Conservation (phyloP, 805 yeast species). For the Lachancea quebecensis region DNA sequence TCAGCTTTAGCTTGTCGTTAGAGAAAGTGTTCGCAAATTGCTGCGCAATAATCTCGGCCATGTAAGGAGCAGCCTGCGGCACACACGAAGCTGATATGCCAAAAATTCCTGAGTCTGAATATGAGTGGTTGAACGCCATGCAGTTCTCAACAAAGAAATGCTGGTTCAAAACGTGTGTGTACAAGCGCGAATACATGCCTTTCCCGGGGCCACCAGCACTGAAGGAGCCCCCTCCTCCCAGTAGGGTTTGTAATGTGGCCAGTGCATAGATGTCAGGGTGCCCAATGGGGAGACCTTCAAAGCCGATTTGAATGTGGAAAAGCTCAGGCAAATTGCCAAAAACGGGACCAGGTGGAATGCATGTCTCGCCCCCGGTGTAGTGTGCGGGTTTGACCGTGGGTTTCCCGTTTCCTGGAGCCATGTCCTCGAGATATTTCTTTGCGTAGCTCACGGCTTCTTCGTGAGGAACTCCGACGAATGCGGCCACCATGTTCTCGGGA, state of each 20-base stretch:
- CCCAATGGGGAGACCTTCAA: conserved; percentile 77
- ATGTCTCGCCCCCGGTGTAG: conserved; percentile 55
- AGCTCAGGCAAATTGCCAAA: conserved; percentile 68
- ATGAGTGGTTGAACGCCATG: conserved; percentile 80
- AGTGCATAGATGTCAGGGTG: conserved; percentile 85
- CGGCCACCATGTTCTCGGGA: conserved; percentile 78
- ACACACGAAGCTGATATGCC: conserved; percentile 81
- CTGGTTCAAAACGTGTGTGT: conserved; percentile 84
- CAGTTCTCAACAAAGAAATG: conserved; percentile 89
- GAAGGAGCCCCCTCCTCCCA: conserved; percentile 97
- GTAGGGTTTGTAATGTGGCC: conserved; percentile 79
- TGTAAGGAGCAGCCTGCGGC: conserved; percentile 78
- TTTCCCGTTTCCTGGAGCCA: conserved; percentile 33
- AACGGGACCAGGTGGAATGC: conserved; percentile 48
- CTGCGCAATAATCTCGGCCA: conserved; percentile 69
- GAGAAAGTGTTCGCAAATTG: conserved; percentile 49
- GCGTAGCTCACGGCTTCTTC: conserved; percentile 60
- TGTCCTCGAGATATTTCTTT: conserved; percentile 54
- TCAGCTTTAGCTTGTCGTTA: conserved; percentile 53
- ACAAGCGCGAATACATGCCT: conserved; percentile 94
- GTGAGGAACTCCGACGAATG: conserved; percentile 80
- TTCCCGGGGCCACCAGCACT: conserved; percentile 99
- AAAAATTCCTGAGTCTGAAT: conserved; percentile 83
- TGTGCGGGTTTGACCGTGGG: conserved; percentile 33
- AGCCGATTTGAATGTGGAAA: conserved; percentile 78